phyloP scores from a whole-genome alignment of 2,329 filamentous ascomycete species.

The Alternaria metachromatica region DNA sequence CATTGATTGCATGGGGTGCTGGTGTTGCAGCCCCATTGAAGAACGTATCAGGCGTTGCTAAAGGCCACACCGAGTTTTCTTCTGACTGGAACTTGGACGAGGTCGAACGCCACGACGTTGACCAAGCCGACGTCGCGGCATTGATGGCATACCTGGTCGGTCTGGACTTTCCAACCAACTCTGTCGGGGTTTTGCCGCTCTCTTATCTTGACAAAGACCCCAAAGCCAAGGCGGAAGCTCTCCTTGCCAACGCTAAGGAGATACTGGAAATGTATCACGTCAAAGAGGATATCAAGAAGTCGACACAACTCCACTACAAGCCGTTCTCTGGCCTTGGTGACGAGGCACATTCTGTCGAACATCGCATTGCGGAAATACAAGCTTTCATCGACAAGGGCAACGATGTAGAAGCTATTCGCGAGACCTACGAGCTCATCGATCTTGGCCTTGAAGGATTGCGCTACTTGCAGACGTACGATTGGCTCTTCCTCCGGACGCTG shows the following conservation, averaged over 20 bases:
- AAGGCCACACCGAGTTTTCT: slow-evolving; percentile 89
- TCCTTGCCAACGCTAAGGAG: slow-evolving; percentile 81
- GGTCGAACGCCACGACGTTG: slow-evolving; percentile 86
- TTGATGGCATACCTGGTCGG: slow-evolving; percentile 94
- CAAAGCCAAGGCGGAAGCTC: slow-evolving; percentile 81
- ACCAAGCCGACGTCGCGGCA: slow-evolving; percentile 91
- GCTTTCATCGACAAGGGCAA: slow-evolving; percentile 69
- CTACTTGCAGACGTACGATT: slow-evolving; percentile 98
- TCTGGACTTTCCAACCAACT: slow-evolving; percentile 91
- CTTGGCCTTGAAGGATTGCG: slow-evolving; percentile 81
- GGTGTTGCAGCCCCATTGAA: slow-evolving; percentile 78
- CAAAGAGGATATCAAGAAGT: slow-evolving; percentile 85
- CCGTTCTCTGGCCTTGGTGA: slow-evolving; percentile 76
- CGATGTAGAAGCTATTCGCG: slow-evolving; percentile 78
- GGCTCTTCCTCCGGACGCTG: slow-evolving; percentile 89
- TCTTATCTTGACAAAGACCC: slow-evolving; percentile 76
- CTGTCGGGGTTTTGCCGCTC: slow-evolving; percentile 89
- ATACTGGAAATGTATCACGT: slow-evolving; percentile 96
- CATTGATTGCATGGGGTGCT: slow-evolving; percentile 90
- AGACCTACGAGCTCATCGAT: slow-evolving; percentile 78
- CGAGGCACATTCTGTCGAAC: slow-evolving; percentile 66
- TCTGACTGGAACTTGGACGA: slow-evolving; percentile 84
- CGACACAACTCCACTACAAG: slow-evolving; percentile 75
- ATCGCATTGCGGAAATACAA: slow-evolving; percentile 72
- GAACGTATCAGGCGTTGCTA: slow-evolving; percentile 64